Conservation (phyloP, 2,329 filamentous ascomycete genomes). For the Onygenales sp. region DNA sequence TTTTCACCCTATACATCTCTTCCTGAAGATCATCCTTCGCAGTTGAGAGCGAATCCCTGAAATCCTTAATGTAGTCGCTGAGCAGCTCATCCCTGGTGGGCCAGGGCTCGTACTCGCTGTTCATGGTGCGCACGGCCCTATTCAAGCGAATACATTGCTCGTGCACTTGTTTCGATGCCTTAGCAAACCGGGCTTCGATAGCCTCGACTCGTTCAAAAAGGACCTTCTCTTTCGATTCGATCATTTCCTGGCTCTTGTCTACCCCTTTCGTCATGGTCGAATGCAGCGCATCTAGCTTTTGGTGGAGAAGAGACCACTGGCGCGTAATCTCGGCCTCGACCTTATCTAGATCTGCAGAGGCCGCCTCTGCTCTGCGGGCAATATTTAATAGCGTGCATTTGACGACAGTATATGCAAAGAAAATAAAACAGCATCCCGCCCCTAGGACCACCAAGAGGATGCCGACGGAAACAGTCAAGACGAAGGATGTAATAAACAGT, state of each 20-base stretch:
- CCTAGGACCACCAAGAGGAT: neutral
- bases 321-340: neutral
- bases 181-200: neutral
- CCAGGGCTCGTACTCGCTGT: neutral
- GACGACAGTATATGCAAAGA: neutral
- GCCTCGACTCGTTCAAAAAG: neutral
- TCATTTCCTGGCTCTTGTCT: neutral
- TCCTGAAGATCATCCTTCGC: neutral
- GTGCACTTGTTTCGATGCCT: neutral
- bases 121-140: neutral
- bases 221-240: neutral
- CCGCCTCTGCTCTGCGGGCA: neutral
- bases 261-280: neutral
- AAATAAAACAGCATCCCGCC: neutral
- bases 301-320: neutral
- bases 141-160: neutral
- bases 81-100: neutral
- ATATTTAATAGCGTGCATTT: neutral
- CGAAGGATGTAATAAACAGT: neutral
- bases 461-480: constrained; percentile 1
- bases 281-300: neutral
- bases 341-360: neutral
- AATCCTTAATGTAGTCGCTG: neutral
- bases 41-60: neutral
- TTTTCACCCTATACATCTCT: neutral